A percentile compares a stretch with the other conserved stretches of the same genome.
phyloP scores from a whole-genome alignment of 176 grass and related monocot genomes.

The sorghum (Sorghum bicolor) region DNA sequence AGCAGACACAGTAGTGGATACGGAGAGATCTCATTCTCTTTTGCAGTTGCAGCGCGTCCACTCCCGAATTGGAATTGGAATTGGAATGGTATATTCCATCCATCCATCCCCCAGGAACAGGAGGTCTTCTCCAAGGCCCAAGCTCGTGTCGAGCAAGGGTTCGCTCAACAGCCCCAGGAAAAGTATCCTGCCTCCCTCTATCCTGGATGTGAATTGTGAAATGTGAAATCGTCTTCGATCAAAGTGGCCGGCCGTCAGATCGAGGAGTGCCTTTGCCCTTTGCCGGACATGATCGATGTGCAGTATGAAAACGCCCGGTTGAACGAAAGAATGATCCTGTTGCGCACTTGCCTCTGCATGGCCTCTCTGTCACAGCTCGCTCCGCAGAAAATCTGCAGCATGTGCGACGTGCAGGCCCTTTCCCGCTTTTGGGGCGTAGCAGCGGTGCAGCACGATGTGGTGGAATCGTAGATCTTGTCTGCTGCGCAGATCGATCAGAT shows the following conservation, averaged over 20 bases:
- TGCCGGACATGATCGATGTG: not conserved
- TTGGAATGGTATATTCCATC: slow-evolving; percentile 19
- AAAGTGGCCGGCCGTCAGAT: not conserved
- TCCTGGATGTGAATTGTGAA: not conserved
- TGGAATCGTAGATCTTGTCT: slow-evolving; percentile 15
- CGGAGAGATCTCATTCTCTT: too few species aligned
- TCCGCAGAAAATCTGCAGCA: not conserved
- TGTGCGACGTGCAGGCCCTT: not conserved
- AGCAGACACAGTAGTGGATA: not conserved
- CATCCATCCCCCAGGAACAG: not conserved
- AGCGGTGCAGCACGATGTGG: slow-evolving; percentile 13
- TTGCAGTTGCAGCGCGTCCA: not conserved
- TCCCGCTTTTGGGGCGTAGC: not conserved
- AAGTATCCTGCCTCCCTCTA: not conserved
- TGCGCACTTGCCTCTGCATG: not conserved
- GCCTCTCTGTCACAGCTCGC: not conserved
- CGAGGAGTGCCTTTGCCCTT: not conserved
- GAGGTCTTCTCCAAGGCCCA: not conserved
- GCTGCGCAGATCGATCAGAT: not conserved
- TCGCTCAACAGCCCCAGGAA: not conserved
- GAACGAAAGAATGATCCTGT: too few species aligned
- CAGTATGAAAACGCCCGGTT: too few species aligned
- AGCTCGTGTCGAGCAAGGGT: not conserved
- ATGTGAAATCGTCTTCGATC: not conserved
- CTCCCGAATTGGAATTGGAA: not conserved